A percentile compares a stretch with the other conserved stretches of the same genome.
phyloP scores from a whole-genome alignment of 1,139 yeast genomes.

The Kazachstania sp. region DNA sequence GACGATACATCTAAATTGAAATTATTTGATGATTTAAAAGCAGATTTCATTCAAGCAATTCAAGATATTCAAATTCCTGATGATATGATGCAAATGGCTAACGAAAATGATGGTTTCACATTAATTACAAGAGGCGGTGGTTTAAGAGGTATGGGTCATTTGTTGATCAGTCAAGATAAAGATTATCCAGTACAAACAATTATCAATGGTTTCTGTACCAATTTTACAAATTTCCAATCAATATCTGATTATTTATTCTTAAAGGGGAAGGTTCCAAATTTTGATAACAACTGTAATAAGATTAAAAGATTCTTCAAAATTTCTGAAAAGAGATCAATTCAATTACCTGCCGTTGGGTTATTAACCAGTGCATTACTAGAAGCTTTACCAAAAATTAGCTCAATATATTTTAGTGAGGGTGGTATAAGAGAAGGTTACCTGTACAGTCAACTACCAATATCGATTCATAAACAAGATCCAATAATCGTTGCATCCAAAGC shows the following conservation, averaged over 20 bases:
- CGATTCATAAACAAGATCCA: slow-evolving; percentile 54
- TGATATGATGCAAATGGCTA: slow-evolving; percentile 39
- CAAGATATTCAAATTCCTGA: slow-evolving; percentile 39
- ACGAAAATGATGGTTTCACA: slow-evolving; percentile 46
- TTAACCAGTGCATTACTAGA: slow-evolving; percentile 51
- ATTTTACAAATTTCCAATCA: slow-evolving; percentile 40
- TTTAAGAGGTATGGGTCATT: slow-evolving; percentile 53
- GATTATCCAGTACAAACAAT: slow-evolving; percentile 51
- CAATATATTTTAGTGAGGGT: slow-evolving; percentile 59
- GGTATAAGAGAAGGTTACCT: slow-evolving; percentile 65
- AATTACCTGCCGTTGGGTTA: slow-evolving; percentile 56
- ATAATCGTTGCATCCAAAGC: slow-evolving; percentile 55
- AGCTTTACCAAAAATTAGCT: slow-evolving; percentile 46
- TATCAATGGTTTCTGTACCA: slow-evolving; percentile 54
- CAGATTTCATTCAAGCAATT: slow-evolving; percentile 39
- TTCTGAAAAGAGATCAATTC: slow-evolving; percentile 51
- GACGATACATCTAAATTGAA: slow-evolving; percentile 19
- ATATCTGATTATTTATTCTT: slow-evolving; percentile 42
- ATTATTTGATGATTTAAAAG: slow-evolving; percentile 41
- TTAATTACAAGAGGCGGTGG: slow-evolving; percentile 63
- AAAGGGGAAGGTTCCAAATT: slow-evolving; percentile 36
- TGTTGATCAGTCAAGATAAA: slow-evolving; percentile 43
- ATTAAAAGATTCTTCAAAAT: slow-evolving; percentile 44
- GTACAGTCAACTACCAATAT: slow-evolving; percentile 47
- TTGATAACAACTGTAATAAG: slow-evolving; percentile 16